Conservation (phyloP, 2,329 filamentous ascomycete species). For the Aspergillus fumigatiaffinis region DNA sequence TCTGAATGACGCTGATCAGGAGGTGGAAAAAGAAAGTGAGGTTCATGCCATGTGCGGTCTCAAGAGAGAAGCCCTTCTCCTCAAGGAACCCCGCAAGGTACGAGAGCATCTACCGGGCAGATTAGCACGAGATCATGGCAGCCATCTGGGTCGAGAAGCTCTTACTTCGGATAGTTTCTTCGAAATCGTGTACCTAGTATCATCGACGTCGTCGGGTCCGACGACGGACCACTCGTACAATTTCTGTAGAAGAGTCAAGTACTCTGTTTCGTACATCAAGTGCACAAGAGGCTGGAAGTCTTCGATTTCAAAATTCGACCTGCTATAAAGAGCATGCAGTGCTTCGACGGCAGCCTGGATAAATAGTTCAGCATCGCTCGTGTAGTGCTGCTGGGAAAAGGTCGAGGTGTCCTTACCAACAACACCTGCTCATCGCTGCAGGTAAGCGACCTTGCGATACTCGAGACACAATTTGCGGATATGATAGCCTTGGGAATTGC, state of each 20-base stretch:
- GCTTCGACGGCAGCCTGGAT: conserved; percentile 73
- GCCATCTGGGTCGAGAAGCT: neutral
- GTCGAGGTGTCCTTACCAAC: conserved; percentile 52
- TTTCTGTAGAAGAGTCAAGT: conserved; percentile 66
- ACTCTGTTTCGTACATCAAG: conserved; percentile 71
- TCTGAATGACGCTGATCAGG: conserved; percentile 72
- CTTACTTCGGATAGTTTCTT: conserved; percentile 91
- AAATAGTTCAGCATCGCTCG: conserved; percentile 4
- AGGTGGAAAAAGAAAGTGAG: conserved; percentile 74
- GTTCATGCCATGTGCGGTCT: conserved; percentile 55
- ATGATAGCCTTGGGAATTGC: conserved; percentile 77
- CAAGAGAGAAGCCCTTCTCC: conserved; percentile 66
- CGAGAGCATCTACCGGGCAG: conserved; percentile 65
- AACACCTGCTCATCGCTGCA: conserved; percentile 68
- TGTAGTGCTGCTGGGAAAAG: neutral
- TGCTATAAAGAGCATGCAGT: conserved; percentile 75
- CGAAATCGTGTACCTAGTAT: conserved; percentile 84
- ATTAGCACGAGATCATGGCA: conserved; percentile 2
- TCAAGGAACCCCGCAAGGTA: conserved; percentile 81
- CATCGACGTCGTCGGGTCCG: conserved; percentile 77
- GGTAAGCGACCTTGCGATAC: conserved; percentile 68
- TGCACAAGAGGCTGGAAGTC: conserved; percentile 75
- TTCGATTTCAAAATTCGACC: conserved; percentile 68
- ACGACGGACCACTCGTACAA: conserved; percentile 78
- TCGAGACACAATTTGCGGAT: conserved; percentile 64